Conservation (phyloP, 345 rosid species). For the Eucalyptus cloeziana region DNA sequence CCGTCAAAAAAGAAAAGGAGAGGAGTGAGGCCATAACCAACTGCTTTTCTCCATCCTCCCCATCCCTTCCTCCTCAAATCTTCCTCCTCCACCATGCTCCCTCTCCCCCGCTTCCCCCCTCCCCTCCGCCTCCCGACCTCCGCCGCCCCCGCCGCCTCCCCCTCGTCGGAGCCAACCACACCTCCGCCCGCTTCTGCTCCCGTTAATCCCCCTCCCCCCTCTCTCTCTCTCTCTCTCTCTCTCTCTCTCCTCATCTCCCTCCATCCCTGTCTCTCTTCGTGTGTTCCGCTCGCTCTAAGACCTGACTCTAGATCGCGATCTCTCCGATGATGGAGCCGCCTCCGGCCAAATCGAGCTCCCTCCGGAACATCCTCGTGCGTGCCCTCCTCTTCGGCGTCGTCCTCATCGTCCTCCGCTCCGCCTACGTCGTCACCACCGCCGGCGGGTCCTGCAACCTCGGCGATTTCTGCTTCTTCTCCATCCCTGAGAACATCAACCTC, state of each 20-base stretch:
- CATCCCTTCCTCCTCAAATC: not conserved
- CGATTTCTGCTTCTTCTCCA: slow-evolving; percentile 82
- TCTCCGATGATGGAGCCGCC: slow-evolving; percentile 43
- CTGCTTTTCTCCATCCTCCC: not conserved
- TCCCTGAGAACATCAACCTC: slow-evolving; percentile 57
- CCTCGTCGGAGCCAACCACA: slow-evolving; percentile 97
- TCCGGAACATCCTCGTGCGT: slow-evolving; percentile 56
- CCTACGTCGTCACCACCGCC: slow-evolving; percentile 70
- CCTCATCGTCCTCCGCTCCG: slow-evolving; percentile 59
- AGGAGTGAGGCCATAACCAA: not conserved
- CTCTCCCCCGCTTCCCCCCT: not conserved
- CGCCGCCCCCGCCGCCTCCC: not conserved
- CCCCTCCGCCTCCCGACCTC: not conserved
- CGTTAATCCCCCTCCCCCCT: slow-evolving; percentile 28
- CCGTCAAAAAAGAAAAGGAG: not conserved
- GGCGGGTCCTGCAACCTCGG: slow-evolving; percentile 83
- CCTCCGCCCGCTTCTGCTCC: slow-evolving; percentile 95
- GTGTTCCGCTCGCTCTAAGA: not conserved
- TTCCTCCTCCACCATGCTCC: not conserved
- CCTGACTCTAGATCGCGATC: not conserved
- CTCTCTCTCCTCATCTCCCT: not conserved
- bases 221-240: not conserved
- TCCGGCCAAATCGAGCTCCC: slow-evolving; percentile 37
- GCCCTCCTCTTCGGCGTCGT: slow-evolving; percentile 56
- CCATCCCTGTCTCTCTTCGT: not conserved